Percentiles rank a stretch among this genome's conserved stretches.
Conservation (phyloP, 352 stramenopile species). For the Phytophthora quininea region DNA sequence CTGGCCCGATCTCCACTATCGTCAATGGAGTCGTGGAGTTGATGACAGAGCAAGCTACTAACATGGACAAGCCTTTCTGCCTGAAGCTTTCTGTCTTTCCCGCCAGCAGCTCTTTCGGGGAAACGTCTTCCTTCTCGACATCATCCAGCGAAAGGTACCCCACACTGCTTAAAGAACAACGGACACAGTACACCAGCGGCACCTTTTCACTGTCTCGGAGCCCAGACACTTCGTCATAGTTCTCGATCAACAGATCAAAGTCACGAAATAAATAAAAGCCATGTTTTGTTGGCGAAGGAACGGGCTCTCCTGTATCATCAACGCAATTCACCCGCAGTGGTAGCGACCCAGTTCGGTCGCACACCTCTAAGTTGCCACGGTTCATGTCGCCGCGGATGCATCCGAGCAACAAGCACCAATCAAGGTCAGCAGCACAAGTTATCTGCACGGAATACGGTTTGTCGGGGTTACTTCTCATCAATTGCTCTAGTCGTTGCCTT, state of each 20-base stretch:
- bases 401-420: slow-evolving; percentile 47
- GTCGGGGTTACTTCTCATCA: neutral
- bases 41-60: slow-evolving; percentile 28
- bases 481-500: slow-evolving; percentile 9
- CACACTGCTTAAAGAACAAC: slow-evolving; percentile 29
- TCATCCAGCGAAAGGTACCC: slow-evolving; percentile 27
- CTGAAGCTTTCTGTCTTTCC: neutral
- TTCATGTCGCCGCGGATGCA: slow-evolving; percentile 39
- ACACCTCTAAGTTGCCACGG: slow-evolving; percentile 48
- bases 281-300: slow-evolving; percentile 9
- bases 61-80: slow-evolving; percentile 32
- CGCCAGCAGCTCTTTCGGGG: neutral
- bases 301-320: neutral
- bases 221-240: slow-evolving; percentile 16
- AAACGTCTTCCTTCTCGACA: slow-evolving; percentile 12
- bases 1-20: neutral
- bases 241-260: slow-evolving; percentile 43
- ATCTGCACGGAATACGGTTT: slow-evolving; percentile 16
- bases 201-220: slow-evolving; percentile 13
- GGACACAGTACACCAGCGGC: slow-evolving; percentile 28
- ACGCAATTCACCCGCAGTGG: slow-evolving; percentile 24
- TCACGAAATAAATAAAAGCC: slow-evolving; percentile 37
- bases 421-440: slow-evolving; percentile 16
- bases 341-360: slow-evolving; percentile 47
- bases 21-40: slow-evolving; percentile 16